Base-by-base conservation (phyloP, 2,329 filamentous ascomycete species). In the Colletotrichum sp. region DNA sequence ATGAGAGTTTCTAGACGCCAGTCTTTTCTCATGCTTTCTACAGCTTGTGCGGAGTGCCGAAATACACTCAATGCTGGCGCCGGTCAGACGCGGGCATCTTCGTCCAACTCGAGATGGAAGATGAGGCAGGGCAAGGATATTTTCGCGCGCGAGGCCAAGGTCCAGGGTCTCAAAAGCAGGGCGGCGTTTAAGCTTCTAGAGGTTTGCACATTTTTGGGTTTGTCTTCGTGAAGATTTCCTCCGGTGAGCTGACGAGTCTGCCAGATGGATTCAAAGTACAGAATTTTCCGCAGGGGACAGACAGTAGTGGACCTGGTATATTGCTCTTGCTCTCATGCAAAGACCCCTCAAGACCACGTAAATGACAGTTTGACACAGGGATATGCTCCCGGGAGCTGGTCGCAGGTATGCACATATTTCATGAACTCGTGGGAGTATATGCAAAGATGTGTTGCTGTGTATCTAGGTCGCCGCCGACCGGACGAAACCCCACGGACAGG, bases 141-240 rank as follows among this genome's bases (percentile, higher is more conserved):
- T 21, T 98, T 92, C 83, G 91, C 94, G 0, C 91, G 91, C 72
- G 92, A 94, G 80, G 96, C 97, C 61, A 94, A 92, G 81, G 92
- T 98, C 3, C 90, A 94, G 79, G 93, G 93, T 0, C 86, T 98
- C 74, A 98, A 96, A 85, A 98, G 95, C 80, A 92, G 97, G 77
- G 97, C 97, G 30, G 97, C 96, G 0, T 98, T 97, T 84, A 99
- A 99, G 85, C 88, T 99, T 12, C 85, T 98, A 21, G 95, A 98
- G 89, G 95, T 95, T 82, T 36, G 81, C 10, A 21, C 24, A 68
- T 24, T 14, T n/a, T 8, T n/a, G 26, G 30, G 4, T 21, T 80
- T 9, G 9, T 7, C 30, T 59, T 16, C 4, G 34, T 30, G 30
- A 21, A 30, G 4, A n/a, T 10, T 60, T 28, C 28, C 18, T 7